Base-by-base conservation (phyloP, 2,329 filamentous ascomycete genomes). In the Penicillium sp. region DNA sequence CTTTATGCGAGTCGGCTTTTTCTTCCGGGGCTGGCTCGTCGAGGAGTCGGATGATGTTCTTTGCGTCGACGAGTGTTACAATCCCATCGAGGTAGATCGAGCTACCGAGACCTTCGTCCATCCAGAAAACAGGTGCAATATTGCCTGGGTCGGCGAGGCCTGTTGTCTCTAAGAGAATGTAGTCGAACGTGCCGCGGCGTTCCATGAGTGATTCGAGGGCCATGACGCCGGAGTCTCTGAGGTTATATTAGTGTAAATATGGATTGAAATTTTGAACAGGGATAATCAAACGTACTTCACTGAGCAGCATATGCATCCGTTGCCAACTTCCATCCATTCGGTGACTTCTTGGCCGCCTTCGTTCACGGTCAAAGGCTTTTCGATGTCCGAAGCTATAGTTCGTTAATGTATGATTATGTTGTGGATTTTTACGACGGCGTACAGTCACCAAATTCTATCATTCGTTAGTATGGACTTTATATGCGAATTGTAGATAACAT, bases 81-180 rank as follows among this genome's bases (percentile, higher is more conserved):
- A 99, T 96, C 2, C 95, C 95, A 70, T 99, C 95, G 0, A 99
- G 85, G 74, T 96, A 99, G 67, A 99, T 97, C 37, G 89, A 93
- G 74, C 93, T 96, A 8, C 92, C 93, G 3, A 99, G 83, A 0
- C 93, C 95, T 64, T 98, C 93, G 67, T 99, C 95, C 26, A 99
- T 88, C 95, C 95, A 99, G 78, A 99, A 99, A 14, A 98, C 79
- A 0, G 95, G 95, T 0, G 95, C 95, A 51, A 99, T 87, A 68
- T 98, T 98, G 1, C 95, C 95, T 0, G 95, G 95, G 70, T 99
- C 93, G 4, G 95, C 95, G 6, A 99, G 83, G 0, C 95, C 95
- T 0, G 95, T 98, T 0, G 95, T 99, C 74, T 99, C 95, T 1
- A 99, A 86, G 2, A 99, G 84, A 63, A 99, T 98, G 77, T 98